Evolutionary conservation across 805 yeast species (phyloP), one percentile per base, ranked within the genome.

Genomic region (Hanseniaspora thailandica): DNA sequence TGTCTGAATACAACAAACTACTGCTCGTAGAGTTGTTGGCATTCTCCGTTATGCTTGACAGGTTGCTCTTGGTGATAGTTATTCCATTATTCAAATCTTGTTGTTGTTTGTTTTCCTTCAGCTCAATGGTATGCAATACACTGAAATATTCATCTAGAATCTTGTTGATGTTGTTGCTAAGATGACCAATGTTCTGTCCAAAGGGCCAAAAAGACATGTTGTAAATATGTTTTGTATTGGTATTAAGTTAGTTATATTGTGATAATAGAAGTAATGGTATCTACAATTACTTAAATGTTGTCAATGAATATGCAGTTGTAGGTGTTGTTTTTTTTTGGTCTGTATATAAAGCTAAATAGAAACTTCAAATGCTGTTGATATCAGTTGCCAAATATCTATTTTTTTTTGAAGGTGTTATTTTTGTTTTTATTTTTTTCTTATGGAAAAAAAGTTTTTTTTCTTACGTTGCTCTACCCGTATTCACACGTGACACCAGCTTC

Each of bases 191-290:
- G 56, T 63, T 65, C 59, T 68, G 71, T 62, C 72, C 73, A 61
- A 71, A 71, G 20, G 74, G 74, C 76, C 76, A 72, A 58, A 68
- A 67, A 19, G 76, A 70, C 75, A 71, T 71, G 25, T 28, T 57
- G 19, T 17, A 5, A 13, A n/a, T 22, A 10, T 38, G 12, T 7
- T 22, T 10, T 33, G 36, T 33, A 2, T 6, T 33, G 31, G 31
- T 28, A n/a, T n/a, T n/a, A n/a, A n/a, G n/a, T n/a, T n/a, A n/a
- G n/a, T n/a, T n/a, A n/a, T n/a, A n/a, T n/a, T n/a, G n/a, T n/a
- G n/a, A n/a, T n/a, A n/a, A n/a, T n/a, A n/a, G n/a, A n/a, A n/a
- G n/a, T n/a, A n/a, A n/a, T n/a, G n/a, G n/a, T n/a, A n/a, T n/a
- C n/a, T n/a, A n/a, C n/a, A n/a, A n/a, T n/a, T n/a, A n/a, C n/a